A percentile compares a stretch with the other conserved stretches of the same genome.
phyloP scores from a whole-genome alignment of 305 asterid genomes.

The Fraxinus sp. region DNA sequence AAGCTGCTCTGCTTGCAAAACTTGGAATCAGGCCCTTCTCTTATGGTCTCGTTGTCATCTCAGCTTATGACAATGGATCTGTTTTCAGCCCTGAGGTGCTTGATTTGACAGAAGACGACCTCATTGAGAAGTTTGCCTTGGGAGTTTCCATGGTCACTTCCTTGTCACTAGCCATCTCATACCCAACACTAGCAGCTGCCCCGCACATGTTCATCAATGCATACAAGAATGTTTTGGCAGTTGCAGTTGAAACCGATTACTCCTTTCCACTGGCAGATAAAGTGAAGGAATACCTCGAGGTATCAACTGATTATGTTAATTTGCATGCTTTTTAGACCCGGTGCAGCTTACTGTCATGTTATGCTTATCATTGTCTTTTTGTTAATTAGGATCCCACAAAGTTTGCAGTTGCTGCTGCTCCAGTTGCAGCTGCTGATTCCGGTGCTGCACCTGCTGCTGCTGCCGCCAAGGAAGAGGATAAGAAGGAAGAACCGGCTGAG shows the following conservation, averaged over 20 bases:
- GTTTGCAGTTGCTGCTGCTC: constrained; percentile 59
- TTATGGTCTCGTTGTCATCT: constrained; percentile 61
- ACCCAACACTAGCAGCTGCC: constrained; percentile 84
- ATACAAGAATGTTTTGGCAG: constrained; percentile 70
- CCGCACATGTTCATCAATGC: constrained; percentile 84
- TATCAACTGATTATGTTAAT: constrained; percentile 8
- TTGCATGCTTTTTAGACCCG: not conserved
- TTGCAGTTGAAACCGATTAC: constrained; percentile 69
- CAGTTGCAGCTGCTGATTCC: constrained; percentile 45
- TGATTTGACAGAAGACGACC: constrained; percentile 75
- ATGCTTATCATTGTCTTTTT: not conserved
- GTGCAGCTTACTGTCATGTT: not conserved
- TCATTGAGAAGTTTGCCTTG: constrained; percentile 57
- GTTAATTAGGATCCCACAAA: constrained; percentile 70
- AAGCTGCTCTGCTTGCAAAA: constrained; percentile 86
- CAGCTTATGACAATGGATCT: constrained; percentile 75
- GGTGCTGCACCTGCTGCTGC: constrained; percentile 55
- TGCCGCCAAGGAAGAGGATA: constrained; percentile 51
- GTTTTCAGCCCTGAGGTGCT: constrained; percentile 88
- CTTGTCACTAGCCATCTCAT: constrained; percentile 63
- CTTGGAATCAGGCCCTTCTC: constrained; percentile 93
- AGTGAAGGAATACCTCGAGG: constrained; percentile 82
- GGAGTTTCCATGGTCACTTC: constrained; percentile 82
- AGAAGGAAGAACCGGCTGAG: constrained; percentile 66
- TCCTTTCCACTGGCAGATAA: constrained; percentile 87